Conservation (phyloP, 164 flowering plant species). For the Stephania yunnanensis region DNA sequence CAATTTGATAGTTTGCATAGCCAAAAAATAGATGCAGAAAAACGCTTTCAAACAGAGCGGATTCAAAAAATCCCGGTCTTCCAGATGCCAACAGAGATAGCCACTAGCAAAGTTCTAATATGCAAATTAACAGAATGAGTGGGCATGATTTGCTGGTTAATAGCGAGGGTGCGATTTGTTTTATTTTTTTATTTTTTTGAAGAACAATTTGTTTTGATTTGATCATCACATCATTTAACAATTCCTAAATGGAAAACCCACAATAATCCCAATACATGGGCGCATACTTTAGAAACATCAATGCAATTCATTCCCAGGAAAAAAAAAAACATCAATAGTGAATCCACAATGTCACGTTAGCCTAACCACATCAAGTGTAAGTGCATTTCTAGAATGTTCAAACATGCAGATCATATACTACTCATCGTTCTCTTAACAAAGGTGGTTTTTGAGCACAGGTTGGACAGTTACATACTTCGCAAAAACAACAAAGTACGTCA, state of each 20-base stretch:
- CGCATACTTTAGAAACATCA: no score
- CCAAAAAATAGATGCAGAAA: neutral
- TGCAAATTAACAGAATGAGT: neutral
- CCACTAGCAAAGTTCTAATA: neutral
- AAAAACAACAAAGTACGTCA: neutral
- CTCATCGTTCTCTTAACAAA: neutral
- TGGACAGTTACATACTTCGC: neutral
- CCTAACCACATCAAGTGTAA: no score
- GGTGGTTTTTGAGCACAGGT: neutral
- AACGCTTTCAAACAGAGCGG: neutral
- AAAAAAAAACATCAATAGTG: no score
- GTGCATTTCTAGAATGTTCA: no score
- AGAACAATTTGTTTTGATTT: neutral
- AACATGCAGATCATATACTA: no score
- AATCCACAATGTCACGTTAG: no score
- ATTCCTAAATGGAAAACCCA: neutral
- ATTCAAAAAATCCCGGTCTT: neutral
- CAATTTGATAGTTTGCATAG: neutral
- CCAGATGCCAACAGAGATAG: neutral
- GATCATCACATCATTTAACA: neutral
- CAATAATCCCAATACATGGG: no score
- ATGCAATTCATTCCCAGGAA: no score
- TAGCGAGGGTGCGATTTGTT: neutral
- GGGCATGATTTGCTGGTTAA: neutral
- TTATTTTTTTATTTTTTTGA: no score